Evolutionary conservation across 169 alveolate species (phyloP), one percentile per base, ranked within the genome.

Genomic region (Amoebophrya sp.): DNA sequence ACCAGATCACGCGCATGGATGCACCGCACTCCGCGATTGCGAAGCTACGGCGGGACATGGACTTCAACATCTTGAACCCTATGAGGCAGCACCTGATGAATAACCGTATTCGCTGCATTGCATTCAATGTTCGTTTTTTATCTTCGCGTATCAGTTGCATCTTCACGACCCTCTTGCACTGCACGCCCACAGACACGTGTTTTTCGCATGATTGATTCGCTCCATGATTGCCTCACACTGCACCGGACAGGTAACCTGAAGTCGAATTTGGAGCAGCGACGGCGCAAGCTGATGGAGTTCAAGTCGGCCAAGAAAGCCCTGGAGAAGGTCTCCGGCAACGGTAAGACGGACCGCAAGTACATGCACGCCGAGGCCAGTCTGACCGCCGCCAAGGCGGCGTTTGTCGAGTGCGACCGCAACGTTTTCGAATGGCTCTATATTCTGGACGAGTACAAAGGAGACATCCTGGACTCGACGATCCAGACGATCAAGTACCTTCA

Each of bases 401-500:
- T 40, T 88, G 41, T 40, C 58, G 43, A 42, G 41, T n/a, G 40
- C 40, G 40, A 26, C 50, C 13, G 41, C 18, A n/a, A 41, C 70
- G 90, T 88, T n/a, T 88, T 88, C 34, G 90, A 88, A 41, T 88
- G 90, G 90, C 70, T 88, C 41, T 88, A 88, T n/a, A 88, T 58
- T 1, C 41, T 88, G 38, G 90, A 88, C 41, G 90, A 88, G 70
- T 88, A 88, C 41, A 88, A 88, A 41, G 90, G 90, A 31, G 90
- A 88, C 90, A 58, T 88, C 40, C 69, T 88, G 39, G 90, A 88
- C 31, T n/a, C 45, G 70, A 42, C 90, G n/a, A 26, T 88, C 41
- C 90, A 88, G 41, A 88, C 90, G 13, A 23, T 88, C 18, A 89
- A 43, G 88, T 93, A 93, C 90, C 92, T 93, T 13, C 94, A 93